Evolutionary conservation across 768 basidiomycete species (phyloP), one percentile per base, ranked within the genome.

Genomic region (Podaxis mareebaensis): DNA sequence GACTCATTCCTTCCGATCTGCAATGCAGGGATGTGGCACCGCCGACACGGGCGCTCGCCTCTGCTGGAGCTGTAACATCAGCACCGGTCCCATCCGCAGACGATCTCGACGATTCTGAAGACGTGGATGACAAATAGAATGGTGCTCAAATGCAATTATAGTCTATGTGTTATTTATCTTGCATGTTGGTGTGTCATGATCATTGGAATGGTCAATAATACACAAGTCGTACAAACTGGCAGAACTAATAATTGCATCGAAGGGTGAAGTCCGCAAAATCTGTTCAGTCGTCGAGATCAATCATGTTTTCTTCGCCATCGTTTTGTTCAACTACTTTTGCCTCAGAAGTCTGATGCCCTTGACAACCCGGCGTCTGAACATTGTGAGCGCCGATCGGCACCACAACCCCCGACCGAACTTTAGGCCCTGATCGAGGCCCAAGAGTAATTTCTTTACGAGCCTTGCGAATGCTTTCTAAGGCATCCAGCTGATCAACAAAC

Each of bases 21-120:
- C 42, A 52, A 2, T 51, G 15, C 54, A 92, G 90, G 90, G 90
- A 92, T 69, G 83, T 89, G 11, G 73, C 78, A 36, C 84, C 85
- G 20, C 81, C 85, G 40, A 20, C 48, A 39, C 61, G 61, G 46
- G 78, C 73, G 20, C 73, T 74, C 17, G 75, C 77, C 3, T 72
- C 77, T 2, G 83, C 83, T 1, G 89, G 89, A 30, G 88, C 89
- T 1, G 88, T 87, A 0, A 85, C 83, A 2, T 90, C 89, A 2
- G 89, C 89, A 4, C 84, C 88, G 12, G 89, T 91, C 2, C 89
- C 89, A 3, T 90, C 89, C 1, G 89, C 89, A 8, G 82, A 91
- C 64, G 85, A 89, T 66, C 76, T 90, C 3, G 86, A 84, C 46
- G 78, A 78, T 44, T 58, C 69, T 6, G 71, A 72, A 68, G 76